phyloP scores from a whole-genome alignment of 1,139 yeast genomes.

The Geotrichum siamense region DNA sequence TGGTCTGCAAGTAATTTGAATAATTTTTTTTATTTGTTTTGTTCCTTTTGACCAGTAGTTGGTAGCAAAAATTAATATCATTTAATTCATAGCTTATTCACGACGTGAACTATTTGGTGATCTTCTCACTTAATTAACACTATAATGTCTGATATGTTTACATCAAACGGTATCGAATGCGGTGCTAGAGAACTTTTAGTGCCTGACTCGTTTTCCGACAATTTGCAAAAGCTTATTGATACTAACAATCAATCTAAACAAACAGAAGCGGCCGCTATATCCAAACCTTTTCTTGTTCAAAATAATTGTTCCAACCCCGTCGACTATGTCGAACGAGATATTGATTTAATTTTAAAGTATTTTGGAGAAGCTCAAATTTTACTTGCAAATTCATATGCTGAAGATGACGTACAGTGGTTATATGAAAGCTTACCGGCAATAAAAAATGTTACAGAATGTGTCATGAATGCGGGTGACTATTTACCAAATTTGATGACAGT shows the following conservation, averaged over 20 bases:
- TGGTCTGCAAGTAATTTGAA: no score
- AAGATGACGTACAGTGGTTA: conserved; percentile 41
- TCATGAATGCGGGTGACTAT: conserved; percentile 44
- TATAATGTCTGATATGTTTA: background rate
- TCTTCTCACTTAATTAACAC: background rate
- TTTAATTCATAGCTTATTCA: background rate
- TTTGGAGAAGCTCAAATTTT: conserved; percentile 22
- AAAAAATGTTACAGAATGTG: conserved; percentile 37
- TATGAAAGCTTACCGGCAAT: conserved; percentile 44
- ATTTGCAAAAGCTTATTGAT: background rate
- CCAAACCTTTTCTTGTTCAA: background rate
- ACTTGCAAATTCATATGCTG: conserved; percentile 23
- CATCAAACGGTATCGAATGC: background rate
- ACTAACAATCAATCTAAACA: background rate
- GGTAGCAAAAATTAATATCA: background rate
- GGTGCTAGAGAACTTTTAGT: background rate
- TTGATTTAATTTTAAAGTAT: conserved; percentile 22
- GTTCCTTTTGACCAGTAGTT: no score
- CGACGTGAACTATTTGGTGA: background rate
- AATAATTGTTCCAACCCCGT: conserved; percentile 2
- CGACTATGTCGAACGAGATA: conserved; percentile 7
- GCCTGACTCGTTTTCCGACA: background rate
- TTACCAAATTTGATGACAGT: conserved; percentile 40
- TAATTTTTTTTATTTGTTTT: no score
- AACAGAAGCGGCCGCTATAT: background rate